phyloP scores from a whole-genome alignment of 1,139 yeast genomes.

The Hemisphaericaspora xylofermentans region DNA sequence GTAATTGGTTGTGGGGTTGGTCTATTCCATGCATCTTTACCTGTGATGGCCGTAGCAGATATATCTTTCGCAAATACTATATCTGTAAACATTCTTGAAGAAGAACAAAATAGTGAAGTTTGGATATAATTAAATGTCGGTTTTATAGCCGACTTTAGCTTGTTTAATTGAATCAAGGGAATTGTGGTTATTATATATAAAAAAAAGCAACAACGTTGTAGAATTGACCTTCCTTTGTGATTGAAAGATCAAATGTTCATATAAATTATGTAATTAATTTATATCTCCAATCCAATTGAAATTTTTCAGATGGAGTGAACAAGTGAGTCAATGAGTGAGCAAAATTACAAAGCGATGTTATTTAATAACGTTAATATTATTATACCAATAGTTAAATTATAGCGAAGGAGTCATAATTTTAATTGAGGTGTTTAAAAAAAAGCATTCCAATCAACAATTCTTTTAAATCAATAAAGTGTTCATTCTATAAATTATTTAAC shows the following conservation, averaged over 20 bases:
- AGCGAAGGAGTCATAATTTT: too few relatives aligned
- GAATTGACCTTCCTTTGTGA: not conserved
- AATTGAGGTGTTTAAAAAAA: too few relatives aligned
- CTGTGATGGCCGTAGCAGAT: slow-evolving; percentile 63
- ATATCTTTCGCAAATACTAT: slow-evolving; percentile 58
- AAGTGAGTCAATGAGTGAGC: not conserved
- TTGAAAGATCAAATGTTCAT: too few relatives aligned
- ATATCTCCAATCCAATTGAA: too few relatives aligned
- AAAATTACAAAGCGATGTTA: too few relatives aligned
- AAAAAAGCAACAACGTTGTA: too few relatives aligned
- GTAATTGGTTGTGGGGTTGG: slow-evolving; percentile 68
- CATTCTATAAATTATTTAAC: too few relatives aligned
- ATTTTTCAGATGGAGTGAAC: too few relatives aligned
- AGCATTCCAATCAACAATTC: too few relatives aligned
- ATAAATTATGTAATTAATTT: too few relatives aligned
- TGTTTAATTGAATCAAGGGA: not conserved
- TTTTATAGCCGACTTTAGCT: slow-evolving; percentile 2
- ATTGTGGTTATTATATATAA: not conserved
- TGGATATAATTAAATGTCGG: not conserved
- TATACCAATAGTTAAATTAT: too few relatives aligned
- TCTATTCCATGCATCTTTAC: slow-evolving; percentile 76
- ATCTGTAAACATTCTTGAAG: slow-evolving; percentile 37
- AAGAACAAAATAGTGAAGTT: slow-evolving; percentile 14
- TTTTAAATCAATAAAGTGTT: not conserved
- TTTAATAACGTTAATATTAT: too few relatives aligned